Percentiles rank a stretch among this genome's conserved stretches.
These are phyloP conservation scores for Stereum hirsutum DNA, from an alignment of 1,284 basidiomycete species.

Conservation along the genomic window DNA sequence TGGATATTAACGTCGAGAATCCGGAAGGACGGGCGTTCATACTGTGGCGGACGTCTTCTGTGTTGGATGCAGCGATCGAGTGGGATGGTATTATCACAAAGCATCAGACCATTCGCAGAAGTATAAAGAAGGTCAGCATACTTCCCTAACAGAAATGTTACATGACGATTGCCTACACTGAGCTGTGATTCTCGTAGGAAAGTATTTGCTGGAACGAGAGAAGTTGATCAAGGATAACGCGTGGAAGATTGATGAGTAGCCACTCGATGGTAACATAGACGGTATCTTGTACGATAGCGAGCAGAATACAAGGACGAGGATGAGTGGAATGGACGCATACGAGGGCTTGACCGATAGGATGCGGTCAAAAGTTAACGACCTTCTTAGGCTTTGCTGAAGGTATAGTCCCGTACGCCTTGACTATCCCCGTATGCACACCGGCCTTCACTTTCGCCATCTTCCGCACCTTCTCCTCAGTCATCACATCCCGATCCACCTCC, in stretches of 20 bases:
- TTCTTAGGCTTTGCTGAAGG: slow-evolving; percentile 32
- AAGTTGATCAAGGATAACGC: slow-evolving; percentile 73
- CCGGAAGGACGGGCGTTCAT: slow-evolving; percentile 72
- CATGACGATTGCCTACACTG: not conserved
- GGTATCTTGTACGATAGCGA: too few relatives aligned
- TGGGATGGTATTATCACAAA: slow-evolving; percentile 83
- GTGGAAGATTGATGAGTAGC: slow-evolving; percentile 50
- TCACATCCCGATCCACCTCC: slow-evolving; percentile 54
- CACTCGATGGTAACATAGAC: too few relatives aligned
- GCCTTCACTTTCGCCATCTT: slow-evolving; percentile 33
- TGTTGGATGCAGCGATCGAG: slow-evolving; percentile 64
- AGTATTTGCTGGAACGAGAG: slow-evolving; percentile 79
- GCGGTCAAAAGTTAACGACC: slow-evolving; percentile 50
- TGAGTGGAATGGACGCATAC: too few relatives aligned
- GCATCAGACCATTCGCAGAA: slow-evolving; percentile 74
- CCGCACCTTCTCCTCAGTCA: slow-evolving; percentile 33
- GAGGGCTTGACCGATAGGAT: too few relatives aligned
- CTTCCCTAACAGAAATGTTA: not conserved
- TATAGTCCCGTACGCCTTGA: slow-evolving; percentile 32
- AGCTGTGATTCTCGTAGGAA: slow-evolving; percentile 37
- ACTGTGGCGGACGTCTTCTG: slow-evolving; percentile 78
- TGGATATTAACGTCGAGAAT: too few relatives aligned
- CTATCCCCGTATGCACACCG: slow-evolving; percentile 32
- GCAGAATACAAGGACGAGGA: too few relatives aligned
- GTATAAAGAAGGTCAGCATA: slow-evolving; percentile 78